Conservation (phyloP, 2,329 filamentous ascomycete genomes). For the Iodosphaeria phyllophila region DNA sequence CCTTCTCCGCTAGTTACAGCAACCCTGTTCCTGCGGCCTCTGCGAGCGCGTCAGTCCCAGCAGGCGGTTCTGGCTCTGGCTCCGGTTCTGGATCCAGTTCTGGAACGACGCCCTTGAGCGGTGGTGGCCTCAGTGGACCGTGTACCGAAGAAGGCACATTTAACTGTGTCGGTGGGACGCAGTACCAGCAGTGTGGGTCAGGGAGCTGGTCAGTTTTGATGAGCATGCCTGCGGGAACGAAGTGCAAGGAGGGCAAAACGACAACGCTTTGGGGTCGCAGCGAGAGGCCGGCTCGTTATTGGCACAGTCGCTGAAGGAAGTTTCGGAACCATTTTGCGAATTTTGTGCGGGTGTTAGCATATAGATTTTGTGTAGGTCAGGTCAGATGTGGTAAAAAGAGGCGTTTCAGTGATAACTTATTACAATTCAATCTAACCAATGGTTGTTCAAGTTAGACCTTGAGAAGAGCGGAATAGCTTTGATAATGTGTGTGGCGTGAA, state of each 20-base stretch:
- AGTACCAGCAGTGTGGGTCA: conserved; percentile 35
- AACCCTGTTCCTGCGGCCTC: neutral
- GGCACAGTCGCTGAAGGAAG: too few relatives aligned
- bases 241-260: conserved; percentile 23
- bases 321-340: too few relatives aligned
- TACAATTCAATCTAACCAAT: too few relatives aligned
- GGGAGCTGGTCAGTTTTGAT: conserved; percentile 27
- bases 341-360: too few relatives aligned
- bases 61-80: conserved; percentile 13
- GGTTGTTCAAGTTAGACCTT: too few relatives aligned
- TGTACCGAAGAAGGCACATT: conserved; percentile 29
- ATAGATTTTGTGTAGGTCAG: too few relatives aligned
- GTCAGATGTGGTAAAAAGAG: too few relatives aligned
- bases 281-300: too few relatives aligned
- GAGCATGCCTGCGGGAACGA: conserved; percentile 24
- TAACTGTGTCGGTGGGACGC: conserved; percentile 31
- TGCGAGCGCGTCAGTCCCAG: neutral
- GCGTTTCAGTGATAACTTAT: too few relatives aligned
- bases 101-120: conserved; percentile 3
- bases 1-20: neutral
- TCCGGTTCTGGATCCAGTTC: conserved; percentile 5
- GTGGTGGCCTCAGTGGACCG: conserved; percentile 15
- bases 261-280: conserved; percentile 11
- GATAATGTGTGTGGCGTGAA: too few relatives aligned
- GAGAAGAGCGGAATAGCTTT: too few relatives aligned